Evolutionary conservation across 306 rosid genomes (phyloP).

Genomic region (Castanea sativa): DNA sequence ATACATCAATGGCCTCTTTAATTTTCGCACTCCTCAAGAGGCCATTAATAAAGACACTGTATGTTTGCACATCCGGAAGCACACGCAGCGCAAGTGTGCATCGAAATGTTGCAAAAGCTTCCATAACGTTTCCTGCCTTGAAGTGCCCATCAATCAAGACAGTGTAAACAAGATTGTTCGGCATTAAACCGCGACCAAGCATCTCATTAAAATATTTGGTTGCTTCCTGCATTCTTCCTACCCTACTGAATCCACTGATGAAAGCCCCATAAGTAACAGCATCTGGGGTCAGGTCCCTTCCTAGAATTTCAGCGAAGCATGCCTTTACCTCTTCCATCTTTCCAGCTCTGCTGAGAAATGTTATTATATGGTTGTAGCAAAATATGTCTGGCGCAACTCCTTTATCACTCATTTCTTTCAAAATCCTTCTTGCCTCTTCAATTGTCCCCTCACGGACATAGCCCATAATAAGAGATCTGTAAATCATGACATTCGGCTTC

Average conservation of each 20-base stretch:
- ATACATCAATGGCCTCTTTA: conserved; percentile 36
- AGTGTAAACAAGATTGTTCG: conserved; percentile 32
- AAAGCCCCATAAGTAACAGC: conserved; percentile 46
- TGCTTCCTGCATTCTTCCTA: conserved; percentile 36
- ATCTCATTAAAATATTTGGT: conserved; percentile 37
- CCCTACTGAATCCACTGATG: conserved; percentile 25
- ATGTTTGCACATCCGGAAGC: conserved; percentile 31
- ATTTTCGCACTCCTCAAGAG: conserved; percentile 38
- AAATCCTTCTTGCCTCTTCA: conserved; percentile 29
- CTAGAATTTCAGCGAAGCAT: conserved; percentile 34
- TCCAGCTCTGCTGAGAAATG: conserved; percentile 29
- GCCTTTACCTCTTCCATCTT: conserved; percentile 28
- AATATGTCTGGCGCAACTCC: conserved; percentile 34
- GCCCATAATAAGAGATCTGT: conserved; percentile 28
- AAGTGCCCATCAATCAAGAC: conserved; percentile 38
- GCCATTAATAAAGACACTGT: conserved; percentile 35
- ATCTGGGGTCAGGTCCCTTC: conserved; percentile 35
- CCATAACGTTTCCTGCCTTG: conserved; percentile 29
- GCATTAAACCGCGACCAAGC: conserved; percentile 29
- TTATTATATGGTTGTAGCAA: conserved; percentile 39
- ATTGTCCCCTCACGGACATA: conserved; percentile 20
- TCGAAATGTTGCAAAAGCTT: conserved; percentile 36
- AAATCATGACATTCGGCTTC: conserved; percentile 30
- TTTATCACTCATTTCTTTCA: conserved; percentile 27
- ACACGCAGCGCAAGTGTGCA: conserved; percentile 28